Conservation (phyloP, 768 basidiomycete species). For the Phylloporus sp. region DNA sequence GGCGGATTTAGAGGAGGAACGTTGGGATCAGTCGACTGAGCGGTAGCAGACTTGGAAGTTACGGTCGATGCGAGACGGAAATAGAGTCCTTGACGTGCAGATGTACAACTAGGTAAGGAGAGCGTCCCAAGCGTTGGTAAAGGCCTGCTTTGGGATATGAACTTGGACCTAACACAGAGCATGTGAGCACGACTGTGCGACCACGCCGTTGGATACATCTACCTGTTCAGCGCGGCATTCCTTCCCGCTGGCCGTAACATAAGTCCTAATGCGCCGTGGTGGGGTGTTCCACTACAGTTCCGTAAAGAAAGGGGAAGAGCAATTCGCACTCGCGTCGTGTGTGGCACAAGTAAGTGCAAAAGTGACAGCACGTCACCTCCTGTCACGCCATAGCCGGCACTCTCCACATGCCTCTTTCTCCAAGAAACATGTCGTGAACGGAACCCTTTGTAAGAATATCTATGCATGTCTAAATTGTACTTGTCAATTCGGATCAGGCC, state of each 20-base stretch:
- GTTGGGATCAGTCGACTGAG: conserved; percentile 19
- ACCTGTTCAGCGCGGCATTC: conserved; percentile 38
- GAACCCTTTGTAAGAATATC: neutral
- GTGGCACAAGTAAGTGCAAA: neutral
- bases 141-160: conserved; percentile 4
- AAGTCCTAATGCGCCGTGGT: conserved; percentile 19
- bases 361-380: conserved; percentile 4
- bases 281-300: conserved; percentile 2
- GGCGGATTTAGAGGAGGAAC: conserved; percentile 23
- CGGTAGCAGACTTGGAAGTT: conserved; percentile 21
- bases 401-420: too few relatives aligned
- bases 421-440: neutral
- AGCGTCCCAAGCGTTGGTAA: neutral
- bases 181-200: neutral
- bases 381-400: conserved; percentile 10
- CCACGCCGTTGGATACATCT: neutral
- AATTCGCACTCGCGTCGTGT: too few relatives aligned
- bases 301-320: conserved; percentile 4
- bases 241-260: conserved; percentile 39
- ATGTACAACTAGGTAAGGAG: conserved; percentile 2
- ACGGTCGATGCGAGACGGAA: conserved; percentile 27
- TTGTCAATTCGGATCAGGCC: too few relatives aligned
- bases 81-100: conserved; percentile 1
- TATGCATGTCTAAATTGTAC: neutral
- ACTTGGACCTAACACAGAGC: conserved; percentile 22